A percentile compares a stretch with the other conserved stretches of the same genome.
Evolutionary conservation across 2,329 filamentous ascomycete species (phyloP).

Genomic region (Fonsecaea monophora): DNA sequence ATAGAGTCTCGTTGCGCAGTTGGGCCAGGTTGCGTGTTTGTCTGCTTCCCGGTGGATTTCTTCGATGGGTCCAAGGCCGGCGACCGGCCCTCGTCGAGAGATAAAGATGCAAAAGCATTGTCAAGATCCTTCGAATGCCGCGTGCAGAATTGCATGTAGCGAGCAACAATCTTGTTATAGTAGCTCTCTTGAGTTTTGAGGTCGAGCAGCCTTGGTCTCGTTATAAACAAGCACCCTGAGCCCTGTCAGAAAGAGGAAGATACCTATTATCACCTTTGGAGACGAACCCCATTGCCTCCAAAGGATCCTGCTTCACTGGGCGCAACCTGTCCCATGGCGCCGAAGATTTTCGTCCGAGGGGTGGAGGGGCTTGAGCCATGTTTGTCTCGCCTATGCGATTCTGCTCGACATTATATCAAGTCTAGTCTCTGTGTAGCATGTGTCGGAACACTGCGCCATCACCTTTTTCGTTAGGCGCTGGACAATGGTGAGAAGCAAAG

Average conservation of each 20-base stretch:
- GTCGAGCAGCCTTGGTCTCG: constrained; percentile 67
- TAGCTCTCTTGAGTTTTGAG: constrained; percentile 81
- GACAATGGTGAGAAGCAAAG: background rate
- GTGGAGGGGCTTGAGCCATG: constrained; percentile 32
- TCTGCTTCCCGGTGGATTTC: constrained; percentile 44
- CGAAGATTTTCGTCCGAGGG: constrained; percentile 36
- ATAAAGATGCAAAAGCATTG: constrained; percentile 73
- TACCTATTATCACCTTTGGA: constrained; percentile 91
- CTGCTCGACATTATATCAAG: background rate
- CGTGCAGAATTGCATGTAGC: constrained; percentile 89
- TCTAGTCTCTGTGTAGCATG: background rate
- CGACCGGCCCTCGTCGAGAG: constrained; percentile 45
- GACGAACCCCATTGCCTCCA: constrained; percentile 82
- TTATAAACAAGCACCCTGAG: constrained; percentile 41
- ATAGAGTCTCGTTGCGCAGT: constrained; percentile 16
- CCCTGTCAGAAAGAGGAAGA: constrained; percentile 1
- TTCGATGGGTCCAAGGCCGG: constrained; percentile 48
- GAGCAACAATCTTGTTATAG: constrained; percentile 84
- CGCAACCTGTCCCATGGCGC: constrained; percentile 71
- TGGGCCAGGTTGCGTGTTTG: background rate
- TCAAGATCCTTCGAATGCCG: constrained; percentile 75
- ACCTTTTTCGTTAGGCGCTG: background rate
- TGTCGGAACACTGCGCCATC: background rate
- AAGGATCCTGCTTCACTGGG: constrained; percentile 74
- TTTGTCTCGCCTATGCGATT: background rate